phyloP scores from a whole-genome alignment of 495 filamentous ascomycete genomes.

The Daldinia concentrica region DNA sequence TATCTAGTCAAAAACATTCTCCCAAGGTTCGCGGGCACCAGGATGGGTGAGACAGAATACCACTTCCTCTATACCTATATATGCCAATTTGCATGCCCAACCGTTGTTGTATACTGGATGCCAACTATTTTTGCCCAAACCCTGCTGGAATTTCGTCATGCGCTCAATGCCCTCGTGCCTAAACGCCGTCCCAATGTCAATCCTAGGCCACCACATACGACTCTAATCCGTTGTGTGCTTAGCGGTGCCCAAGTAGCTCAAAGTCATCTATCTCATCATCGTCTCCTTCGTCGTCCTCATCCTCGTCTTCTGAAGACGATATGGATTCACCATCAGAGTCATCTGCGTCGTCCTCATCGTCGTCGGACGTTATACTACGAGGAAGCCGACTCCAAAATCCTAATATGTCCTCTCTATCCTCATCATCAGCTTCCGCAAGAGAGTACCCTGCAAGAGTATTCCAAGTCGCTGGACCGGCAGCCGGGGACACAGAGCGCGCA shows the following conservation, averaged over 20 bases:
- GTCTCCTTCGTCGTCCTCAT: conserved; percentile 62
- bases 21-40: conserved; percentile 13
- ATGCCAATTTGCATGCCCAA: conserved; percentile 33
- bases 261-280: conserved; percentile 69
- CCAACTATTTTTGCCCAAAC: conserved; percentile 21
- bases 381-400: conserved; percentile 68
- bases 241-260: conserved; percentile 77
- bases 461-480: conserved; percentile 29
- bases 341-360: conserved; percentile 50
- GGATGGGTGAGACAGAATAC: conserved; percentile 10
- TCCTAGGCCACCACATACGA: conserved; percentile 25
- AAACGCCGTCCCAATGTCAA: conserved; percentile 40
- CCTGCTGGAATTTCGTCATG: conserved; percentile 34
- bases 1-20: conserved; percentile 24
- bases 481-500: conserved; percentile 52
- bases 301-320: conserved; percentile 55
- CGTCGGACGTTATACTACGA: conserved; percentile 43
- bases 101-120: conserved; percentile 7
- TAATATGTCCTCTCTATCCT: conserved; percentile 68
- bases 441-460: conserved; percentile 32
- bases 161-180: conserved; percentile 18
- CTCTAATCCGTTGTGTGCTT: conserved; percentile 39
- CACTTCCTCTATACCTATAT: conserved; percentile 24
- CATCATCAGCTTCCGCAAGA: conserved; percentile 49
- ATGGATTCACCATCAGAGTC: conserved; percentile 48